Evolutionary conservation across 108 stramenopile genomes (phyloP).

Genomic region (Stephanodiscus minutulus): DNA sequence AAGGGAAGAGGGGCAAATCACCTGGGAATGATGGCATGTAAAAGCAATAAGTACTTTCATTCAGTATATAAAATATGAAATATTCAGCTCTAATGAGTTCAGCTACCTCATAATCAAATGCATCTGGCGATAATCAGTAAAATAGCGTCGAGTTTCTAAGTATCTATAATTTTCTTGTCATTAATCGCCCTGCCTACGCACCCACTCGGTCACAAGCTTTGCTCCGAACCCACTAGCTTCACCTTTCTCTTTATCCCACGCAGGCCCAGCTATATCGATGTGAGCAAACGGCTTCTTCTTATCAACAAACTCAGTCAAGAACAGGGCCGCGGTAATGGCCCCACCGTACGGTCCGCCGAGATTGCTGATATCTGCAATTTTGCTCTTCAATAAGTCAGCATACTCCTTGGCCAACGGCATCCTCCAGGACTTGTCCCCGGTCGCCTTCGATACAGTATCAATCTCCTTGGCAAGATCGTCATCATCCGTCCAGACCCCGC

Average conservation of each 20-base stretch:
- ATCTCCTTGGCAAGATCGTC: constrained; percentile 87
- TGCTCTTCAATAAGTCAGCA: constrained; percentile 81
- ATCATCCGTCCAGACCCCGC: constrained; percentile 87
- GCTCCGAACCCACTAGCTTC: constrained; percentile 96
- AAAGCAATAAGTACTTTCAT: neutral
- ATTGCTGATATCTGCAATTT: constrained; percentile 89
- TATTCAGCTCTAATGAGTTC: neutral
- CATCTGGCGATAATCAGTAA: no score
- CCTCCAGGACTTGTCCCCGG: constrained; percentile 92
- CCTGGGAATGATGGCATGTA: neutral
- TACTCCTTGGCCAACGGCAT: constrained; percentile 87
- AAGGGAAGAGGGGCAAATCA: neutral
- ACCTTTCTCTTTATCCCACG: constrained; percentile 81
- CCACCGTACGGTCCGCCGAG: constrained; percentile 81
- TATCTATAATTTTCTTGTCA: neutral
- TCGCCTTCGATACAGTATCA: constrained; percentile 69
- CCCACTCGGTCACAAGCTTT: constrained; percentile 89
- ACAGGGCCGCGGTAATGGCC: constrained; percentile 89
- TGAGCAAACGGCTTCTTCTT: constrained; percentile 90
- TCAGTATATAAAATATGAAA: neutral
- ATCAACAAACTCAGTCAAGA: constrained; percentile 84
- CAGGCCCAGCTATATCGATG: constrained; percentile 93
- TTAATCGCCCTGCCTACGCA: constrained; percentile 66
- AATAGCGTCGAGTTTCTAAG: no score
- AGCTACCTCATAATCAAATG: no score